These are phyloP conservation scores for Solanum piurae DNA, from an alignment of 257 asterid genomes.

Conservation along the genomic window DNA sequence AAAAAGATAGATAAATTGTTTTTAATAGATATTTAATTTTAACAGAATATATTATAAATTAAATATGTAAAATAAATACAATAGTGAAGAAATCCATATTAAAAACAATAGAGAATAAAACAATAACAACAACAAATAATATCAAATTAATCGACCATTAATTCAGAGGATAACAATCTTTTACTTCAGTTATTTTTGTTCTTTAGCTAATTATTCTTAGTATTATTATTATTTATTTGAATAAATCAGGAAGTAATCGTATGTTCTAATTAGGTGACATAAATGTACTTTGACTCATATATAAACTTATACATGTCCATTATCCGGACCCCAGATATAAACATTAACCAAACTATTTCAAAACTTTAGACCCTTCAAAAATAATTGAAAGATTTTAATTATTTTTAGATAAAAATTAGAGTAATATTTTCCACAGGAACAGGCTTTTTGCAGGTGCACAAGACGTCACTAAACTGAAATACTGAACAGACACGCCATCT, in stretches of 20 bases:
- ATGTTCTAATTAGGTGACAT: background rate
- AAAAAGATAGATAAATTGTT: accelerated
- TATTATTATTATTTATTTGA: background rate
- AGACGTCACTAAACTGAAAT: slow-evolving; percentile 19
- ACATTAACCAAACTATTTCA: background rate
- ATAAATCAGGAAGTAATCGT: background rate
- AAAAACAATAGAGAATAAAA: background rate
- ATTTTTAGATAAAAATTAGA: background rate
- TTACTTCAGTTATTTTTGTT: background rate
- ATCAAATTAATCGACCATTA: background rate
- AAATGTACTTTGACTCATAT: background rate
- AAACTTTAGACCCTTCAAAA: background rate
- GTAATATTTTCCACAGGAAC: background rate
- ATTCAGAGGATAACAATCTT: background rate
- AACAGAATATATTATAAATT: background rate
- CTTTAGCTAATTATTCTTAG: background rate
- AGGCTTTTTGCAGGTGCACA: slow-evolving; percentile 10
- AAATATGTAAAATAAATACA: background rate
- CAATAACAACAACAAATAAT: background rate
- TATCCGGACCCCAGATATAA: background rate
- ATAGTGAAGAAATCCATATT: background rate
- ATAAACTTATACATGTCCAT: background rate
- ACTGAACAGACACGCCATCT: slow-evolving; percentile 21
- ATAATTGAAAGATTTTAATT: background rate
- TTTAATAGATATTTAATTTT: background rate